Evolutionary conservation across 2,329 filamentous ascomycete genomes (phyloP), one percentile per base, ranked within the genome.

Genomic region (Cordyceps cicadae): DNA sequence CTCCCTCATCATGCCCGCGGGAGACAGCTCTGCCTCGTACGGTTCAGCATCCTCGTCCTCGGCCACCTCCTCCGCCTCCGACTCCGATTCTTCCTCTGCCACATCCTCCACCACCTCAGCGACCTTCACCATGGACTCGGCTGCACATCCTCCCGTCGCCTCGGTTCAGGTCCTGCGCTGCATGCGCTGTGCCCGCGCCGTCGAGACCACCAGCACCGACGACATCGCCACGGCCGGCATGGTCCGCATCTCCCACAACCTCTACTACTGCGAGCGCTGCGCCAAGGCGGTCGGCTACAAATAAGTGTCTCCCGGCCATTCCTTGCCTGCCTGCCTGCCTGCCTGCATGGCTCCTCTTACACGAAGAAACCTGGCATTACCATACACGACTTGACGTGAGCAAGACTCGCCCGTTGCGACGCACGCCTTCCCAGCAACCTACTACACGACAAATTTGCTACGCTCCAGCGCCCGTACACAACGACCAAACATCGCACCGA

Each of bases 261-360:
- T 87, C 63, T 87, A 87, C 75, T 87, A 87, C 72, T 87, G 85
- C 73, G 77, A 81, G 62, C 78, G 82, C 41, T 87, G 85, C 69
- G 85, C 85, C 62, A 81, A 79, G 69, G 82, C 84, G 70, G 82
- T 85, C 37, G 85, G 84, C 66, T 87, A 86, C 72, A 82, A 80
- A 70, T 86, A 79, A 81, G 26, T 9, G 17, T 19, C 21, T n/a
- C 11, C 14, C 24, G 29, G 11, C 43, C 3, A 17, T 21, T 9
- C 43, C 17, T 12, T 21, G 11, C n/a, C 43, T 21, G 43, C 43
- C 43, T n/a, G n/a, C 17, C 4, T 21, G 11, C n/a, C 43, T 21
- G 43, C 43, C 43, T n/a, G n/a, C n/a, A 8, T 7, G 5, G 9
- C 21, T n/a, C n/a, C 43, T 4, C 17, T 17, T 45, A 17, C n/a